A percentile compares a stretch with the other conserved stretches of the same genome.
phyloP scores from a whole-genome alignment of 352 stramenopile species.

The Pythium scleroteichum region DNA sequence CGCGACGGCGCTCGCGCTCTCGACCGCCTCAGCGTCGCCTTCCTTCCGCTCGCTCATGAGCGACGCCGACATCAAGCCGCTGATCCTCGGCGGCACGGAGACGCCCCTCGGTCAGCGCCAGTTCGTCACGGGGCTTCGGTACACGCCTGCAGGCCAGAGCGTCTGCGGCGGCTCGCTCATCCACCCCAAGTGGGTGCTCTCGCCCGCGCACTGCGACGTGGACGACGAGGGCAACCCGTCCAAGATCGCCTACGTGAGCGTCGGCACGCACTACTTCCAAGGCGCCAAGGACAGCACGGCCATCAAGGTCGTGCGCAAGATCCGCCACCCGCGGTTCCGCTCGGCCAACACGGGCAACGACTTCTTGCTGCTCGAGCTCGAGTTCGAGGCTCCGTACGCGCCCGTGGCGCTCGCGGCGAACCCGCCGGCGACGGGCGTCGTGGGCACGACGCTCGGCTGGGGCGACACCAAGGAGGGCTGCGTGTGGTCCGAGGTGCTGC shows the following conservation, averaged over 20 bases:
- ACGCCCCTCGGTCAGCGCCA: constrained; percentile 7
- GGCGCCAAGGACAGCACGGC: constrained; percentile 13
- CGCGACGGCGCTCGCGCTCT: not conserved
- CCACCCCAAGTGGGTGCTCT: constrained; percentile 32
- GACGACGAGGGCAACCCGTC: too few species aligned
- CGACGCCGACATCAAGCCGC: constrained; percentile 10
- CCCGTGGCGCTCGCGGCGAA: constrained; percentile 21
- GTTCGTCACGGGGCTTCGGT: constrained; percentile 17
- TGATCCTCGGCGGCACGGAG: constrained; percentile 24
- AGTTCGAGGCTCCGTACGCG: constrained; percentile 7
- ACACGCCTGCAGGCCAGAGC: constrained; percentile 12
- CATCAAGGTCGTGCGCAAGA: constrained; percentile 29
- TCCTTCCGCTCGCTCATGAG: not conserved
- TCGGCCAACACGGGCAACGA: constrained; percentile 15
- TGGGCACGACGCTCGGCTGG: constrained; percentile 29
- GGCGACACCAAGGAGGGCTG: constrained; percentile 21
- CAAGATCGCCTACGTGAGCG: constrained; percentile 14
- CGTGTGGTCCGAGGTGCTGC: constrained; percentile 19
- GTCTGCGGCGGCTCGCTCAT: constrained; percentile 35
- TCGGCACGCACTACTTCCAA: constrained; percentile 23
- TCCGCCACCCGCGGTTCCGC: constrained; percentile 24
- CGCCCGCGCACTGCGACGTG: constrained; percentile 22
- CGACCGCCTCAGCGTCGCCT: not conserved
- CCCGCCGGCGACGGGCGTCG: constrained; percentile 13
- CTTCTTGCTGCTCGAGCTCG: constrained; percentile 30